Percentiles rank a stretch among this genome's conserved stretches.
Evolutionary conservation across 2,329 filamentous ascomycete genomes (phyloP).

Genomic region (Malbranchea zuffiana): DNA sequence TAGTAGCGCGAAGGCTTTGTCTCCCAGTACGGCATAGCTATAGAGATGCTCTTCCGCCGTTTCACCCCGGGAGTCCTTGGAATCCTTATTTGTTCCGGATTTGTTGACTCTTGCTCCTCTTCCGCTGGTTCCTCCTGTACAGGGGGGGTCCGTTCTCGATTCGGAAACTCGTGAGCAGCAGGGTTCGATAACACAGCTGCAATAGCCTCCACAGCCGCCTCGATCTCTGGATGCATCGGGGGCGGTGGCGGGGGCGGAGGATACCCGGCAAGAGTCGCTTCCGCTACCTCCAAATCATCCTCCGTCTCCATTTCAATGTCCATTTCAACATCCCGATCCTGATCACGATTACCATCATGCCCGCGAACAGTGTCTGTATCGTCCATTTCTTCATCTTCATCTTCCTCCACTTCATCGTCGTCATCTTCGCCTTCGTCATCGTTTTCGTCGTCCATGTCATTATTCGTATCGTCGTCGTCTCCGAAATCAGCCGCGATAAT

Average conservation of each 20-base stretch:
- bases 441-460: constrained; percentile 40
- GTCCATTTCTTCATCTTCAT: constrained; percentile 16
- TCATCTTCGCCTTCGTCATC: constrained; percentile 24
- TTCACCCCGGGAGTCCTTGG: constrained; percentile 63
- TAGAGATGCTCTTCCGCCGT: constrained; percentile 31
- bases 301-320: constrained; percentile 48
- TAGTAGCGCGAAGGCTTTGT: constrained; percentile 51
- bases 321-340: constrained; percentile 32
- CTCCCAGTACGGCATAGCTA: constrained; percentile 67
- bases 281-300: constrained; percentile 61
- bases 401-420: constrained; percentile 32
- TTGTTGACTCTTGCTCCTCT: neutral
- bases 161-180: neutral
- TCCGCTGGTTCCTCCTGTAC: neutral
- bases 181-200: neutral
- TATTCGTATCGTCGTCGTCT: neutral
- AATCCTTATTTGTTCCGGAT: constrained; percentile 45
- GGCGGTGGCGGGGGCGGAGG: constrained; percentile 55
- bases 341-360: constrained; percentile 38
- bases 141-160: neutral
- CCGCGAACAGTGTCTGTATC: constrained; percentile 2
- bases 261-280: constrained; percentile 69
- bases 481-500: constrained; percentile 26
- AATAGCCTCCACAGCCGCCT: constrained; percentile 1
- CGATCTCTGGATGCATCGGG: constrained; percentile 38